A percentile compares a stretch with the other conserved stretches of the same genome.
phyloP scores from a whole-genome alignment of 1,284 basidiomycete species.

The Pseudomicrostroma phylloplanum region DNA sequence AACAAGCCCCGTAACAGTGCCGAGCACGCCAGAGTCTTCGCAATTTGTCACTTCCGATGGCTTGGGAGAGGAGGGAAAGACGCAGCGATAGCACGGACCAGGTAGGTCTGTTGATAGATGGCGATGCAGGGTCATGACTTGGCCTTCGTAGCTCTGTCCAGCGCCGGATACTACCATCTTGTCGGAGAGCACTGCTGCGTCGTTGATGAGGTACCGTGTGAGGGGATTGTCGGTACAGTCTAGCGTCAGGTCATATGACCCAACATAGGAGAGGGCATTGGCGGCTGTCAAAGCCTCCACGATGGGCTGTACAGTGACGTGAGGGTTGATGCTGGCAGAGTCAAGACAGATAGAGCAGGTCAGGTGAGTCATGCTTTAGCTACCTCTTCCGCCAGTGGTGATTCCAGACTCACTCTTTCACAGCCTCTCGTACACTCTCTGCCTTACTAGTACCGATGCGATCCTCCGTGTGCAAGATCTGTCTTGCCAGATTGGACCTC shows the following conservation, averaged over 20 bases:
- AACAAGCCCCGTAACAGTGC: constrained; percentile 80
- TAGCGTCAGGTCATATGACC: constrained; percentile 63
- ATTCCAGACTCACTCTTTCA: constrained; percentile 58
- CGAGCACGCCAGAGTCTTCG: constrained; percentile 84
- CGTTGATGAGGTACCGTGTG: constrained; percentile 89
- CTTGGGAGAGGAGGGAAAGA: constrained; percentile 63
- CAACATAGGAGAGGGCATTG: constrained; percentile 32
- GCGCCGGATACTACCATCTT: constrained; percentile 86
- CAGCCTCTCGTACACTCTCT: constrained; percentile 47
- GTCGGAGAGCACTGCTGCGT: constrained; percentile 67
- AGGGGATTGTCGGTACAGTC: constrained; percentile 94
- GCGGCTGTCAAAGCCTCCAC: constrained; percentile 17
- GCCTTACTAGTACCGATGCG: constrained; percentile 78
- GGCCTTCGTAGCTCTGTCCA: constrained; percentile 84
- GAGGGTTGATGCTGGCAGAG: constrained; percentile 31
- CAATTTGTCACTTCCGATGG: constrained; percentile 58
- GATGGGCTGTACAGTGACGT: constrained; percentile 27
- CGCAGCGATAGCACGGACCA: constrained; percentile 81
- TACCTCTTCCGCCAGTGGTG: background rate
- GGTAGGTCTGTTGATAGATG: background rate
- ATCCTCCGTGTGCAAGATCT: constrained; percentile 77
- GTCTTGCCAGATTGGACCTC: constrained; percentile 85
- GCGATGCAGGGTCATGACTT: constrained; percentile 57
- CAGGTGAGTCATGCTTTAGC: constrained; percentile 1
- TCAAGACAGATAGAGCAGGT: constrained; percentile 9